phyloP scores from a whole-genome alignment of 352 stramenopile genomes.

The Pythium coloratum region DNA sequence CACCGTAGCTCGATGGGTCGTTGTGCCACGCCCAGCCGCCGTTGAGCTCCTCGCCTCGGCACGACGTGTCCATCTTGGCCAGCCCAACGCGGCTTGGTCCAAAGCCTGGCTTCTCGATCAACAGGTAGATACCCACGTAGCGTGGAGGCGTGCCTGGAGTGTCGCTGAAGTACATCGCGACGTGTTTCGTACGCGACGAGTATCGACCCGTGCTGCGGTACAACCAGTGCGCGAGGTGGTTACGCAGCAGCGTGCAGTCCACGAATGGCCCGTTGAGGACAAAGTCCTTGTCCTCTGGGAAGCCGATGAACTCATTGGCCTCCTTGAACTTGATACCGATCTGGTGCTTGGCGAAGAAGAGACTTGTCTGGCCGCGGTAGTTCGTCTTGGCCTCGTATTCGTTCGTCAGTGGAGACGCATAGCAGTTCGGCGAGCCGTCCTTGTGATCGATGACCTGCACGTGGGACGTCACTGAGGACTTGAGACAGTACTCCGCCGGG shows the following conservation, averaged over 20 bases:
- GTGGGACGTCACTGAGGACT: slow-evolving; percentile 44
- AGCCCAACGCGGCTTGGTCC: slow-evolving; percentile 67
- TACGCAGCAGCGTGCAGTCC: slow-evolving; percentile 70
- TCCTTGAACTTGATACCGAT: slow-evolving; percentile 66
- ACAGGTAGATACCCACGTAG: slow-evolving; percentile 76
- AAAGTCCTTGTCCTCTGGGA: slow-evolving; percentile 67
- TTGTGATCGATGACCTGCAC: slow-evolving; percentile 68
- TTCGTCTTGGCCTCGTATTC: slow-evolving; percentile 56
- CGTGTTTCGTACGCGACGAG: slow-evolving; percentile 60
- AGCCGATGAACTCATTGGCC: slow-evolving; percentile 43
- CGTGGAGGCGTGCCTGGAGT: slow-evolving; percentile 19
- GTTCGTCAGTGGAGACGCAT: slow-evolving; percentile 39
- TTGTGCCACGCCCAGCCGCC: slow-evolving; percentile 84
- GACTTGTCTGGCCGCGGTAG: slow-evolving; percentile 76
- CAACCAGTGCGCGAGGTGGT: slow-evolving; percentile 80
- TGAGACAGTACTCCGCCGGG: slow-evolving; percentile 67
- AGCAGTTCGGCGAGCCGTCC: slow-evolving; percentile 57
- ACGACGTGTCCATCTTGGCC: slow-evolving; percentile 47
- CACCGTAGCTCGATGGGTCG: slow-evolving; percentile 60
- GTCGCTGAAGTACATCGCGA: slow-evolving; percentile 67
- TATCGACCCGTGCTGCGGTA: slow-evolving; percentile 71
- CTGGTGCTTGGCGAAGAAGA: slow-evolving; percentile 81
- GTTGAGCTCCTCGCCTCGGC: slow-evolving; percentile 45
- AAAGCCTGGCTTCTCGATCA: slow-evolving; percentile 76
- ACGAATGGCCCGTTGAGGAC: slow-evolving; percentile 77